phyloP scores from a whole-genome alignment of 345 rosid species.

The Bruguiera sexangula region DNA sequence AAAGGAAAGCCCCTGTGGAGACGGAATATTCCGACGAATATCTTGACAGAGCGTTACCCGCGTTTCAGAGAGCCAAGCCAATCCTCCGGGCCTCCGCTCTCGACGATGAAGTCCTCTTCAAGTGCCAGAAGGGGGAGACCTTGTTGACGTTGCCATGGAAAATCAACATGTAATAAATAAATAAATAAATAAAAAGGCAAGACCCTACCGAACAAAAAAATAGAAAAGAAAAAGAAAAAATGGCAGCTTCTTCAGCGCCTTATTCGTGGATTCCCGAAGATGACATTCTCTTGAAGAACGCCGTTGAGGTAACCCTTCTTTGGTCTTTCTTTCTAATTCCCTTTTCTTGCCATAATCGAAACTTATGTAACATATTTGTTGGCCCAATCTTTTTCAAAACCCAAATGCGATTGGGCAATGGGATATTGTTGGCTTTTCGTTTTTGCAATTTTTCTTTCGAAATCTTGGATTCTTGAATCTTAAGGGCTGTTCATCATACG shows the following conservation, averaged over 20 bases:
- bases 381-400: too few species aligned
- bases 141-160: too few species aligned
- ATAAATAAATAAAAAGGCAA: too few species aligned
- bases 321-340: background rate
- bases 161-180: too few species aligned
- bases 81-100: background rate
- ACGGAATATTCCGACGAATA: background rate
- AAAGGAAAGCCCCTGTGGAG: background rate
- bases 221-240: background rate
- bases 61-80: background rate
- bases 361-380: background rate
- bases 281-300: constrained; percentile 72
- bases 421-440: too few species aligned
- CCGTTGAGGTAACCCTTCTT: constrained; percentile 53
- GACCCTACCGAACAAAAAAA: background rate
- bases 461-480: too few species aligned
- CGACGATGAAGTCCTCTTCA: background rate
- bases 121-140: background rate
- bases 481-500: too few species aligned
- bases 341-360: background rate
- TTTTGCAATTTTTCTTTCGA: too few species aligned
- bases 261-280: constrained; percentile 68
- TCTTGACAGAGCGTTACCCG: background rate
- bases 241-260: constrained; percentile 51
- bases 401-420: too few species aligned